Base-by-base conservation (phyloP, 306 rosid genomes). In the Quercus variabilis region DNA sequence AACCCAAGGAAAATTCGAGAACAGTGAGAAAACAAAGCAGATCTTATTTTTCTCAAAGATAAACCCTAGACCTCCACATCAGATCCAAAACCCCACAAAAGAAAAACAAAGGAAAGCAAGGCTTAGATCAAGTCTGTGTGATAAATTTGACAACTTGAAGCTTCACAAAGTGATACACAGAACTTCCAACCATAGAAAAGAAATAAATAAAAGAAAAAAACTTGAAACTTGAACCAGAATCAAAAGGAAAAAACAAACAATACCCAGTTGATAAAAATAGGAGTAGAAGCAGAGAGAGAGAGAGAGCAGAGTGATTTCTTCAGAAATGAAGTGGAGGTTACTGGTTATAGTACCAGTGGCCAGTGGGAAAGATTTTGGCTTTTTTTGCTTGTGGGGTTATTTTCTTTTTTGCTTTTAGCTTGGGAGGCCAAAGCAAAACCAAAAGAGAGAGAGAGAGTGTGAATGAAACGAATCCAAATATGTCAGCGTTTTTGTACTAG, bases 71-170 rank as follows among this genome's bases (percentile, higher is more conserved):
- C 68, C 77, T 78, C 75, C 55, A 69, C 75, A 78, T 21, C 84
- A 86, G 92, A 88, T 88, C 93, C 84, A 81, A 82, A 83, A 71
- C 60, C 74, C 43, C 55, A 65, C 2, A 21, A 80, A 78, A 52
- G 75, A 23, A 60, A 67, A 33, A 35, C 43, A 75, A 18, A 58
- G 51, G 46, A 21, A 68, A 69, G 54, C 17, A 73, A 74, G 84
- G 77, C 83, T 75, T 85, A 73, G 80, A 82, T 80, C 51, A 86
- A 74, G 78, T 71, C 77, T 78, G 30, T 33, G 12, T 2, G 56
- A 60, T 31, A 41, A 15, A 23, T 74, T 41, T 35, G 59, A 21
- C 18, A 74, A 65, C 49, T 38, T 54, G 21, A 43, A 43, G 62
- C 55, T 69, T 69, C 19, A 55, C n/a, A 17, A 51, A 67, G 49